Conservation (phyloP, 805 yeast genomes). For the Candida stauntonica region DNA sequence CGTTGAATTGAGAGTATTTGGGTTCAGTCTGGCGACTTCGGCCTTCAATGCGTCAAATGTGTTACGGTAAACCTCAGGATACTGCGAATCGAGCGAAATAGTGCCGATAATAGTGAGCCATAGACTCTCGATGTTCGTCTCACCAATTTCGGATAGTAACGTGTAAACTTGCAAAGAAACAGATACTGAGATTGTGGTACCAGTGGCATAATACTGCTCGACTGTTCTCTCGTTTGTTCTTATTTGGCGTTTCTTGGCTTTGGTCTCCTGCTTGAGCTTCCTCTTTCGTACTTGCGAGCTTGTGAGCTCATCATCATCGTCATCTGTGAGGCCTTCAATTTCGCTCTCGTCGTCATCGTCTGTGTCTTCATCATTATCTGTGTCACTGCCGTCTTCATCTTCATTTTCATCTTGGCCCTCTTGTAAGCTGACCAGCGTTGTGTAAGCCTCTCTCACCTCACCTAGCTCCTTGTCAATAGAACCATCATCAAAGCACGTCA, state of each 20-base stretch:
- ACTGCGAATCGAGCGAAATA: conserved; percentile 67
- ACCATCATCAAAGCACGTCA: conserved; percentile 88
- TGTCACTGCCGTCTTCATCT: conserved; percentile 32
- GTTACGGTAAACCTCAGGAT: conserved; percentile 69
- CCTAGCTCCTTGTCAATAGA: conserved; percentile 53
- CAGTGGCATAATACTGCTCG: conserved; percentile 78
- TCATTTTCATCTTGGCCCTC: conserved; percentile 35
- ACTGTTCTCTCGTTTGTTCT: conserved; percentile 49
- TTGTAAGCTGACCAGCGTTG: conserved; percentile 40
- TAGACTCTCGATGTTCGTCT: conserved; percentile 57
- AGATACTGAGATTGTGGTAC: conserved; percentile 72
- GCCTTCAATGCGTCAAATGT: conserved; percentile 73
- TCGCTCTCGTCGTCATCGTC: conserved; percentile 28
- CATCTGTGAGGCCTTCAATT: conserved; percentile 23
- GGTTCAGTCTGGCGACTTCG: conserved; percentile 72
- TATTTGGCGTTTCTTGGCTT: conserved; percentile 39
- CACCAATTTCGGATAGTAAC: conserved; percentile 75
- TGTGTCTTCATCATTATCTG: conserved; percentile 30
- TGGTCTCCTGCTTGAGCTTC: conserved; percentile 28
- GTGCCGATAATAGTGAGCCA: conserved; percentile 93
- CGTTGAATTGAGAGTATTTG: conserved; percentile 28
- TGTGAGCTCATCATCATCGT: conserved; percentile 27
- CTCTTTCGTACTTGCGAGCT: conserved; percentile 28
- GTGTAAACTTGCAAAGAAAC: conserved; percentile 78
- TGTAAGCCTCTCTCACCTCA: conserved; percentile 60